These are phyloP conservation scores for Leccinum boreale DNA, from an alignment of 768 basidiomycete species.

Conservation along the genomic window DNA sequence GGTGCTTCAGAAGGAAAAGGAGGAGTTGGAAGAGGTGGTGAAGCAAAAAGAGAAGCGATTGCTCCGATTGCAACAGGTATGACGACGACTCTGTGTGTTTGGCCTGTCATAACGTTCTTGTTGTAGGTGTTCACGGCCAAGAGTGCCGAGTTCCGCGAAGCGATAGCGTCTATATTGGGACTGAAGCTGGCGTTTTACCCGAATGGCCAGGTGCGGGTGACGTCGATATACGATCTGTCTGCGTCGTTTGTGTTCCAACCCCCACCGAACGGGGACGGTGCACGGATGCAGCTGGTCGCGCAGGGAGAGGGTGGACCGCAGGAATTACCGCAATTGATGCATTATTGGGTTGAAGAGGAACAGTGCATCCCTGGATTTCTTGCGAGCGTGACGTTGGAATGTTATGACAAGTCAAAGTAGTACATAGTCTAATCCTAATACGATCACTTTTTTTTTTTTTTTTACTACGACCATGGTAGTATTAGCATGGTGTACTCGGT, in stretches of 20 bases:
- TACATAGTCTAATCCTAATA: neutral
- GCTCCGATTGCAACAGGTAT: constrained; percentile 74
- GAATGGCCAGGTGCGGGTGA: constrained; percentile 86
- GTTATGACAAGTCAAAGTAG: constrained; percentile 74
- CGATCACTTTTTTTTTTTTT: neutral
- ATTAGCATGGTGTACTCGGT: no score
- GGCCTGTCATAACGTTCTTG: neutral
- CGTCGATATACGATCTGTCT: constrained; percentile 83
- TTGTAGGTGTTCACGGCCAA: constrained; percentile 77
- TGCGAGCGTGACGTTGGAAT: constrained; percentile 84
- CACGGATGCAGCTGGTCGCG: constrained; percentile 69
- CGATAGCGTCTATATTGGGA: constrained; percentile 85
- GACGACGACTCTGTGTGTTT: neutral
- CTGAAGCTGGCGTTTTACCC: constrained; percentile 90
- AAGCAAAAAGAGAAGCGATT: constrained; percentile 82
- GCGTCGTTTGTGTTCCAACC: constrained; percentile 89
- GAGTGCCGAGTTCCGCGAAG: constrained; percentile 86
- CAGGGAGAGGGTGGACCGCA: constrained; percentile 73
- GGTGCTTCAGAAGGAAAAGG: constrained; percentile 62
- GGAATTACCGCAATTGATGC: constrained; percentile 71
- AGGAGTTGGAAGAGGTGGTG: constrained; percentile 59
- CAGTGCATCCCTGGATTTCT: constrained; percentile 87
- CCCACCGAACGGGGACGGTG: constrained; percentile 36
- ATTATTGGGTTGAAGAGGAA: constrained; percentile 83
- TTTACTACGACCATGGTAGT: neutral